phyloP scores from a whole-genome alignment of 768 basidiomycete species.

The Sporobolomyces roseus region DNA sequence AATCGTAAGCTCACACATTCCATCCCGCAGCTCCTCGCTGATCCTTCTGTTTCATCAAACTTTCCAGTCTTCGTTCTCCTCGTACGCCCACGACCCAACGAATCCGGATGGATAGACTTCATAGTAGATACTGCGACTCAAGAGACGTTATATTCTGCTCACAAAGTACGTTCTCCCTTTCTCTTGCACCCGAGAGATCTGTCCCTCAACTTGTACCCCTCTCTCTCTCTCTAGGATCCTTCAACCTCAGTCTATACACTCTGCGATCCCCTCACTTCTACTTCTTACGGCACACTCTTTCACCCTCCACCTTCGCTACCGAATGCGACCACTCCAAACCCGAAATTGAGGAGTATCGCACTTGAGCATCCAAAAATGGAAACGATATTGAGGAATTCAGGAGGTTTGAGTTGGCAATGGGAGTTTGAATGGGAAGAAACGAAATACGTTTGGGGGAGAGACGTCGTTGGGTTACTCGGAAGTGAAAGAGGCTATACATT shows the following conservation, averaged over 20 bases:
- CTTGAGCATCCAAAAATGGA: conserved; percentile 3
- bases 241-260: neutral
- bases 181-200: neutral
- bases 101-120: conserved; percentile 17
- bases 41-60: neutral
- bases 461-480: neutral
- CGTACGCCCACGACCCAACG: conserved; percentile 19
- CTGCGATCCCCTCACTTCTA: conserved; percentile 5
- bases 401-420: conserved; percentile 23
- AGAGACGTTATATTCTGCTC: neutral
- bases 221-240: conserved; percentile 11
- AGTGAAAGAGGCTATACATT: conserved; percentile 22
- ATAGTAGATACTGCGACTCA: neutral
- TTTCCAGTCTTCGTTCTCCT: conserved; percentile 24
- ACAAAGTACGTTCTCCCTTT: conserved; percentile 7
- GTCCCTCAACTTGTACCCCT: neutral
- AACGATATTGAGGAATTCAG: neutral
- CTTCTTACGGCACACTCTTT: neutral
- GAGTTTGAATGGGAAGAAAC: conserved; percentile 29
- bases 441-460: conserved; percentile 8
- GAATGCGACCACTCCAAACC: conserved; percentile 6
- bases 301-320: conserved; percentile 21
- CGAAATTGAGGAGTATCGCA: conserved; percentile 2
- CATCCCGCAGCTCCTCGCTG: too few relatives aligned
- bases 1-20: neutral